A percentile compares a stretch with the other conserved stretches of the same genome.
These are phyloP conservation scores for Omphalea diandra DNA, from an alignment of 441 rosid species.

Conservation along the genomic window DNA sequence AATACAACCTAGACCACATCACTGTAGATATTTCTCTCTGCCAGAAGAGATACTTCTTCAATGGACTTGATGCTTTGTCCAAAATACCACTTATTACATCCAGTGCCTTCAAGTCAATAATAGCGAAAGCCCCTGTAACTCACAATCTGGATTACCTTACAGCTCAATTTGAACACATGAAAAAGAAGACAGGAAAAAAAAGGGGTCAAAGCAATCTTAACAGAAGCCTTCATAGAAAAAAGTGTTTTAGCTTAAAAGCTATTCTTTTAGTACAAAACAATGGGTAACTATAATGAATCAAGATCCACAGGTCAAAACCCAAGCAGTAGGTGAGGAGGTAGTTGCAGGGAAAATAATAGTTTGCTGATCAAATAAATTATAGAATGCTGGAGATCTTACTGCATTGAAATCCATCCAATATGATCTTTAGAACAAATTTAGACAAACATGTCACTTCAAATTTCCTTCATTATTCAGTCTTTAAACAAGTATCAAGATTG, in stretches of 20 bases:
- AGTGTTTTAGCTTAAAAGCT: conserved; percentile 3
- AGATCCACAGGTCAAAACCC: background rate
- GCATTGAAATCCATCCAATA: background rate
- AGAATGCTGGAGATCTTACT: background rate
- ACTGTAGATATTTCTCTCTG: background rate
- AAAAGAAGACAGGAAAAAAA: background rate
- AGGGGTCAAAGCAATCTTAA: background rate
- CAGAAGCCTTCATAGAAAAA: background rate
- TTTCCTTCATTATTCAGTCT: background rate
- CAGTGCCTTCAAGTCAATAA: background rate
- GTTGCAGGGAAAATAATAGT: background rate
- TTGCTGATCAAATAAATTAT: background rate
- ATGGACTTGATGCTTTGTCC: background rate
- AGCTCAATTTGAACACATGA: background rate
- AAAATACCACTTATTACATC: background rate
- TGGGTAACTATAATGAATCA: background rate
- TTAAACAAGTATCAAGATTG: background rate
- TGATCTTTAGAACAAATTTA: background rate
- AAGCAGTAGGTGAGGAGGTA: background rate
- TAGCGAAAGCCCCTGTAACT: background rate
- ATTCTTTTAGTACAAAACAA: background rate
- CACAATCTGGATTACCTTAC: background rate
- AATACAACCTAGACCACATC: background rate
- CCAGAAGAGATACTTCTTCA: conserved; percentile 3
- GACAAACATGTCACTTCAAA: conserved; percentile 13